phyloP scores from a whole-genome alignment of 768 basidiomycete genomes.

The Tephrocybe sp. region DNA sequence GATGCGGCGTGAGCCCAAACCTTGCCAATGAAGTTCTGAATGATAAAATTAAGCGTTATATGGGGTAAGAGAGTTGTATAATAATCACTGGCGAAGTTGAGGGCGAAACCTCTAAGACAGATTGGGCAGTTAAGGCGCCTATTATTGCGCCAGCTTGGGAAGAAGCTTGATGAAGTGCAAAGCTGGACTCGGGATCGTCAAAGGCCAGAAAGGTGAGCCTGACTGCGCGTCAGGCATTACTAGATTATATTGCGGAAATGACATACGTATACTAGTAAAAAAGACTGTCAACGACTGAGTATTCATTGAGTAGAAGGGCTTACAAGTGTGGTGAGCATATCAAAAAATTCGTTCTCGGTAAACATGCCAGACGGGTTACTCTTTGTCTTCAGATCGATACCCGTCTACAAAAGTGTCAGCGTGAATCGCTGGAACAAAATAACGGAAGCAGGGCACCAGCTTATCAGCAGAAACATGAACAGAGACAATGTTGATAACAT shows the following conservation, averaged over 20 bases:
- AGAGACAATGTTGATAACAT: constrained; percentile 45
- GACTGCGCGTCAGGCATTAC: not conserved
- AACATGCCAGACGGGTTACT: constrained; percentile 41
- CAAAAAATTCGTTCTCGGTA: constrained; percentile 48
- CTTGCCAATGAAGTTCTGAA: constrained; percentile 12
- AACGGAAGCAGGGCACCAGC: constrained; percentile 25
- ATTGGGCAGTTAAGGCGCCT: constrained; percentile 29
- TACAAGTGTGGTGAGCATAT: constrained; percentile 39
- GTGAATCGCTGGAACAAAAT: not conserved
- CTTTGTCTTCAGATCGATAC: constrained; percentile 47
- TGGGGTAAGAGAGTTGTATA: not conserved
- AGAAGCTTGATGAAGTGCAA: constrained; percentile 28
- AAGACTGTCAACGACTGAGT: not conserved
- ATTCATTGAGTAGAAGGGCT: constrained; percentile 8
- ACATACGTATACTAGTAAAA: constrained; percentile 15
- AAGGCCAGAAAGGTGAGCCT: constrained; percentile 28
- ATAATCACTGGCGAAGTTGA: constrained; percentile 25
- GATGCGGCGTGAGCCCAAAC: constrained; percentile 4
- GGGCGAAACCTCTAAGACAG: constrained; percentile 26
- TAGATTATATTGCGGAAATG: not conserved
- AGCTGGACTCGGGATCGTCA: constrained; percentile 32
- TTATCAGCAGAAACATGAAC: constrained; percentile 41
- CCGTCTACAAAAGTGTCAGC: constrained; percentile 30
- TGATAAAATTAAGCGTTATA: not conserved
- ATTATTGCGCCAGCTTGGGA: constrained; percentile 28